Evolutionary conservation across 139 green algal species (phyloP).

Genomic region (Micromonas commoda): DNA sequence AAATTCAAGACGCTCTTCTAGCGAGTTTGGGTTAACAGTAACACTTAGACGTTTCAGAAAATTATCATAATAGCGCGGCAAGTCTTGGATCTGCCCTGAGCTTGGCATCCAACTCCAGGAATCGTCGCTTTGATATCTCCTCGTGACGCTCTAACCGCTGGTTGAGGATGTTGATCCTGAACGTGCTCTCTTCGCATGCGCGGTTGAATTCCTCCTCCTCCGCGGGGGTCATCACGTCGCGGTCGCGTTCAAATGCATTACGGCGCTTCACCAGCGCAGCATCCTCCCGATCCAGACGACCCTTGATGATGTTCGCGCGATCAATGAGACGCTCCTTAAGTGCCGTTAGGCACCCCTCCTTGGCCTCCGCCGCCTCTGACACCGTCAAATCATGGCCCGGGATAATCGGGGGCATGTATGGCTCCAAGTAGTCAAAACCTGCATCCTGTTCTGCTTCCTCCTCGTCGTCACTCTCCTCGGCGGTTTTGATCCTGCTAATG

Average conservation of each 20-base stretch:
- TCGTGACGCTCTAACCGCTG: constrained; percentile 72
- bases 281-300: constrained; percentile 67
- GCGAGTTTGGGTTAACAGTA: no score
- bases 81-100: constrained; percentile 62
- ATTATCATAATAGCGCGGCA: no score
- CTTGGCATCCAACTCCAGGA: constrained; percentile 72
- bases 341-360: constrained; percentile 63
- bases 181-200: constrained; percentile 55
- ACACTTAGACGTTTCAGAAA: no score
- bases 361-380: constrained; percentile 56
- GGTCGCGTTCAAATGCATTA: constrained; percentile 67
- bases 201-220: constrained; percentile 77
- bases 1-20: constrained; percentile 17
- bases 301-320: constrained; percentile 76
- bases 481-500: constrained; percentile 53
- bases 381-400: constrained; percentile 46
- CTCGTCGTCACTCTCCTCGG: constrained; percentile 55
- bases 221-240: constrained; percentile 59
- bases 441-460: constrained; percentile 39
- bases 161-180: constrained; percentile 69
- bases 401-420: constrained; percentile 69
- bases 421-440: constrained; percentile 56
- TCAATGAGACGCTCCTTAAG: constrained; percentile 81
- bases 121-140: constrained; percentile 73
- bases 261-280: constrained; percentile 59